Percentiles rank a stretch among this genome's conserved stretches.
phyloP scores from a whole-genome alignment of 192 early-diverging fungal genomes.

The Linnemannia schmuckeri region DNA sequence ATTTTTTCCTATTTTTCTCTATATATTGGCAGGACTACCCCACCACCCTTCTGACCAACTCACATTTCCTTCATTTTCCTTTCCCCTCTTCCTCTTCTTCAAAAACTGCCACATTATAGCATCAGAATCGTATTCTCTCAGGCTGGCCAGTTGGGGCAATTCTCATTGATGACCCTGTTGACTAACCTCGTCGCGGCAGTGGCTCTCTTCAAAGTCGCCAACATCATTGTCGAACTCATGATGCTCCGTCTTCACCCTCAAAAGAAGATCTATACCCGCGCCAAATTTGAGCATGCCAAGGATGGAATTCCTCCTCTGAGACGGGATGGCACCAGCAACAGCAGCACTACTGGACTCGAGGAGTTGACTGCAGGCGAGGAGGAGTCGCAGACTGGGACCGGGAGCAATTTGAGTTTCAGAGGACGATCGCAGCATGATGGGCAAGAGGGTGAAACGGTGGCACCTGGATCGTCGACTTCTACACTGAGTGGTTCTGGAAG shows the following conservation, averaged over 20 bases:
- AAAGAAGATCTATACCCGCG: constrained; percentile 38
- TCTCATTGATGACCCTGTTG: constrained; percentile 52
- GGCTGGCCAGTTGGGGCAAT: constrained; percentile 53
- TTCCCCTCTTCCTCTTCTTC: background rate
- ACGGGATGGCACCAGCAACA: background rate
- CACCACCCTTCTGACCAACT: background rate
- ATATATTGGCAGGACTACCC: background rate
- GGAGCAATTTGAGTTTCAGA: background rate
- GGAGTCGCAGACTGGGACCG: background rate
- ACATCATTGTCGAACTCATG: constrained; percentile 52
- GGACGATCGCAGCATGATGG: background rate
- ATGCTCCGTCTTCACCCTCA: constrained; percentile 54
- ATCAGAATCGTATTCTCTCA: constrained; percentile 59
- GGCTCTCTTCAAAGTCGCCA: constrained; percentile 57
- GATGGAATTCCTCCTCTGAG: background rate
- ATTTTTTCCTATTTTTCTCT: background rate
- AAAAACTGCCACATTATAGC: constrained; percentile 13
- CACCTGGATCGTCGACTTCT: background rate
- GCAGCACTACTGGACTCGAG: background rate
- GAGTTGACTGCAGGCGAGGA: background rate
- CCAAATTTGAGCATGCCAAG: constrained; percentile 44
- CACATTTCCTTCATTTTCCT: background rate
- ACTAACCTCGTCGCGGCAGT: constrained; percentile 55
- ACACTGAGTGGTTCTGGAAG: background rate
- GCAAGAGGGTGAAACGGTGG: background rate